A percentile compares a stretch with the other conserved stretches of the same genome.
Evolutionary conservation across 139 green algal species (phyloP).

Genomic region (Picochlorum sp.): DNA sequence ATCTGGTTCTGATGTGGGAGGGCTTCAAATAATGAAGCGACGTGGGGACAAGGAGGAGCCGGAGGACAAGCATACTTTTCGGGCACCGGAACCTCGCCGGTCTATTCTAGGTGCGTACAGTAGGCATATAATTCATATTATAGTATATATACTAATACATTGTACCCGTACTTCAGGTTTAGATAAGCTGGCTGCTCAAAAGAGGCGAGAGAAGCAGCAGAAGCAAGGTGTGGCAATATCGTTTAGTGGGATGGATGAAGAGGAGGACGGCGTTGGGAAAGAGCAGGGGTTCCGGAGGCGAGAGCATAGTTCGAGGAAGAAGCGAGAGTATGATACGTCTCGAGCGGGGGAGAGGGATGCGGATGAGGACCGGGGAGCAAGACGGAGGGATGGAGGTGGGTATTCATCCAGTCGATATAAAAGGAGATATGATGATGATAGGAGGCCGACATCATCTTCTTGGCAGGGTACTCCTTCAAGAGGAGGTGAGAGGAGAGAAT

Average conservation of each 20-base stretch:
- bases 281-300: neutral
- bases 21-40: too few species aligned
- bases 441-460: neutral
- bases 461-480: neutral
- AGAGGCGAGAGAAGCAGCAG: constrained; percentile 1
- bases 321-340: neutral
- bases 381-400: neutral
- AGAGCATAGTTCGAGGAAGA: neutral
- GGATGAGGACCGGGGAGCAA: neutral
- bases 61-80: constrained; percentile 54
- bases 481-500: constrained; percentile 23
- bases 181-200: constrained; percentile 1
- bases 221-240: neutral
- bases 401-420: constrained; percentile 5
- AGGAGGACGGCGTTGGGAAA: neutral
- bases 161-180: neutral
- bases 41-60: too few species aligned
- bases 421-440: constrained; percentile 27
- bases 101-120: constrained; percentile 46
- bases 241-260: neutral
- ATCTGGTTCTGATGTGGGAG: too few species aligned
- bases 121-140: too few species aligned
- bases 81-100: constrained; percentile 49
- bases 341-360: neutral
- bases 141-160: too few species aligned